Evolutionary conservation across 495 filamentous ascomycete genomes (phyloP), one percentile per base, ranked within the genome.

Genomic region (Aspergillus nidulans): DNA sequence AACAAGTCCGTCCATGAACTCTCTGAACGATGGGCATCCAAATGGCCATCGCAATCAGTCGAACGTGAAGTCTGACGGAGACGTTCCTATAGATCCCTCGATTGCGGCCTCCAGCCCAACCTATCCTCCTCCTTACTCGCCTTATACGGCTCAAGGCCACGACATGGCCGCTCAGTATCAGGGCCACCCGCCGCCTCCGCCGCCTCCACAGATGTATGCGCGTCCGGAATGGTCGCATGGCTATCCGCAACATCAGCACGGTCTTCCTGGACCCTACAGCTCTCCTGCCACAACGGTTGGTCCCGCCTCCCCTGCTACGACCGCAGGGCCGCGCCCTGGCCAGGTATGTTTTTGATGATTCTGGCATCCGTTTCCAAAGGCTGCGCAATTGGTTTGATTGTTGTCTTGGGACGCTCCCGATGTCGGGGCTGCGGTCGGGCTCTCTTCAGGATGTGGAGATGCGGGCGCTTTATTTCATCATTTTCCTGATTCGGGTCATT

Each of bases 21-120:
- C 87, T 77, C 81, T 82, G 79, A 83, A 87, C 86, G 85, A 82
- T 73, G 80, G 78, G 66, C 81, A 83, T 74, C 79, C 81, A 80
- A 81, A 87, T 75, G 79, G 79, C 74, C 72, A 73, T 77, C 75
- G 79, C 72, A 76, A 73, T 65, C 76, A 80, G 65, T 76, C 84
- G 68, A 85, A 85, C 77, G 78, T 83, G 71, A 90, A 89, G 73
- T 92, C 90, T 96, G 87, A 96, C 91, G 80, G 81, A 83, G 85
- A 90, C 83, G 83, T 94, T 77, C 91, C 90, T 88, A 88, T 96
- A 97, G 94, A 98, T 95, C 91, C 92, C 59, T 92, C 91, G 62
- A 94, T 97, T 63, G 88, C 94, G 71, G 86, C 88, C 63, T 85
- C 90, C 55, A 96, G 91, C 78, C 90, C 92, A 49, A 89, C 90